Percentiles rank a stretch among this genome's conserved stretches.
Conservation (phyloP, 352 stramenopile species). For the Phytophthora tentaculata region DNA sequence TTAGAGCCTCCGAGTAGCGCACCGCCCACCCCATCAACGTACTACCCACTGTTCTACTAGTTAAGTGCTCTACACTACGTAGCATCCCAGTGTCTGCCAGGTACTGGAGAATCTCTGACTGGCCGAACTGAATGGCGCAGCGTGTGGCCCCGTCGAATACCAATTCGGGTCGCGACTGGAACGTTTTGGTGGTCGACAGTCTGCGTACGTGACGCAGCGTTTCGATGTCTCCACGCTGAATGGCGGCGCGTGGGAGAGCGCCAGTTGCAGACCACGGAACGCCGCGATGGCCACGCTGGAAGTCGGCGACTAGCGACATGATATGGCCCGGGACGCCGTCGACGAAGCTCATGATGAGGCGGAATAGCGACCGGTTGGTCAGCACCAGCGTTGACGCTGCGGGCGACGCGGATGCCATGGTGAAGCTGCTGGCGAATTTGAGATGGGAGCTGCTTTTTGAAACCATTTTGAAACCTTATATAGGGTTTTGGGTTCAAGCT, state of each 20-base stretch:
- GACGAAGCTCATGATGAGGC: slow-evolving; percentile 38
- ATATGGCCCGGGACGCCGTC: slow-evolving; percentile 40
- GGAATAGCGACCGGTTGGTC: slow-evolving; percentile 35
- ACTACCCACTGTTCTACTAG: slow-evolving; percentile 21
- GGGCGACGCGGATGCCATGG: background rate
- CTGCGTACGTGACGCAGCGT: slow-evolving; percentile 25
- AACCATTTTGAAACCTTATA: no score
- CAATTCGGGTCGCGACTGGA: slow-evolving; percentile 29
- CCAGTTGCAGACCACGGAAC: slow-evolving; percentile 35
- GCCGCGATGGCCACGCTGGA: slow-evolving; percentile 6
- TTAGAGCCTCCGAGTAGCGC: slow-evolving; percentile 27
- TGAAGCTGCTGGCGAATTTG: background rate
- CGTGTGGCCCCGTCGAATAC: slow-evolving; percentile 26
- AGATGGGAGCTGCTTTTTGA: no score
- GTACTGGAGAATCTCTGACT: slow-evolving; percentile 36
- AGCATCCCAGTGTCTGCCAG: slow-evolving; percentile 21
- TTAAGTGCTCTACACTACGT: slow-evolving; percentile 6
- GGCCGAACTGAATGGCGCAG: slow-evolving; percentile 43
- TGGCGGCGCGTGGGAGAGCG: slow-evolving; percentile 26
- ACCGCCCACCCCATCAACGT: slow-evolving; percentile 36
- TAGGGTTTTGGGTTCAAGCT: no score
- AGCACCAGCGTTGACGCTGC: slow-evolving; percentile 32
- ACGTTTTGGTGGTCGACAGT: slow-evolving; percentile 31
- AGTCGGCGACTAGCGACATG: slow-evolving; percentile 22
- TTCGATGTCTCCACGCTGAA: slow-evolving; percentile 34